These are phyloP conservation scores for Austroboletus niveus DNA, from an alignment of 1,284 basidiomycete genomes.

Conservation along the genomic window DNA sequence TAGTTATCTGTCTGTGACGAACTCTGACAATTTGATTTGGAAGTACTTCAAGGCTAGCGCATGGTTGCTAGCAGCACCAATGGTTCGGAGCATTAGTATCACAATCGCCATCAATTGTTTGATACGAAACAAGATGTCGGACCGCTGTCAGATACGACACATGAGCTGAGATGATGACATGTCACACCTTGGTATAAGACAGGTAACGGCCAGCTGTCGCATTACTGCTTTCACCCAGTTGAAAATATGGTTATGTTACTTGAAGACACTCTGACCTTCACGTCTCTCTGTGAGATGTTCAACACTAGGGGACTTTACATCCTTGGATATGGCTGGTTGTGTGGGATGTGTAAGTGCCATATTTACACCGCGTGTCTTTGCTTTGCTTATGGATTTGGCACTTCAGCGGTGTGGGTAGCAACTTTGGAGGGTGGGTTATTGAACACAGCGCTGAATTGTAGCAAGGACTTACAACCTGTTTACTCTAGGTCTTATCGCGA, in stretches of 20 bases:
- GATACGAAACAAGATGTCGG: neutral
- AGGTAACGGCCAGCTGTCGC: neutral
- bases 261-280: neutral
- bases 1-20: neutral
- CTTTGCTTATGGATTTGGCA: neutral
- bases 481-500: conserved; percentile 54
- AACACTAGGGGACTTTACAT: conserved; percentile 20
- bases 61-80: too few relatives aligned
- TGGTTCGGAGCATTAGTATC: too few relatives aligned
- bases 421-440: conserved; percentile 49
- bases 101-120: neutral
- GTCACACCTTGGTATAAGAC: neutral
- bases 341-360: conserved; percentile 66
- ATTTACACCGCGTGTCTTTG: neutral
- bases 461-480: neutral
- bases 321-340: conserved; percentile 57
- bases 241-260: conserved; percentile 2
- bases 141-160: too few relatives aligned
- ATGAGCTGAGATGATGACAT: too few relatives aligned
- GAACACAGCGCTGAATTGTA: neutral
- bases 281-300: neutral
- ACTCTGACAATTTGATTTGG: neutral
- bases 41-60: too few relatives aligned
- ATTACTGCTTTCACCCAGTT: neutral
- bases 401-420: conserved; percentile 60